Conservation (phyloP, 1,284 basidiomycete genomes). For the Abortiporus biennis region DNA sequence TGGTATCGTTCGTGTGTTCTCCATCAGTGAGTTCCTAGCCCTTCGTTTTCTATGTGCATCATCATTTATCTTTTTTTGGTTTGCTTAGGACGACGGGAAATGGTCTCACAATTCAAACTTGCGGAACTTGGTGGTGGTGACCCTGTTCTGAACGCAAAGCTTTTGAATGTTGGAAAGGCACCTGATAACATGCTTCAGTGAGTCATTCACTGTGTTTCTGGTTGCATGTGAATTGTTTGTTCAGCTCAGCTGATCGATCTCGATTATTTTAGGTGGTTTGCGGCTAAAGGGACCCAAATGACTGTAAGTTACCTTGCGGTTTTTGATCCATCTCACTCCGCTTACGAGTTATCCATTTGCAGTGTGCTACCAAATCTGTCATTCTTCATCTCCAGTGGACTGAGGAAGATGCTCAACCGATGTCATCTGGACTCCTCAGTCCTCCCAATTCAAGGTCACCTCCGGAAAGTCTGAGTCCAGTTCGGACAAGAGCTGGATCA, state of each 20-base stretch:
- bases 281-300: slow-evolving; percentile 86
- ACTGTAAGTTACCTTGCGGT: slow-evolving; percentile 46
- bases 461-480: slow-evolving; percentile 20
- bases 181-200: slow-evolving; percentile 82
- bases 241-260: slow-evolving; percentile 2
- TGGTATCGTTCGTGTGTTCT: slow-evolving; percentile 86
- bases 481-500: slow-evolving; percentile 32
- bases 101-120: slow-evolving; percentile 88
- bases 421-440: slow-evolving; percentile 8
- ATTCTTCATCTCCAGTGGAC: slow-evolving; percentile 88
- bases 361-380: slow-evolving; percentile 87
- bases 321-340: not conserved
- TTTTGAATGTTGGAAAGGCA: slow-evolving; percentile 71
- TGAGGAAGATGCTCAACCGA: slow-evolving; percentile 42
- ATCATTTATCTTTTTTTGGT: slow-evolving; percentile 3
- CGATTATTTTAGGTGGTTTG: slow-evolving; percentile 65
- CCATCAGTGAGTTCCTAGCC: slow-evolving; percentile 60
- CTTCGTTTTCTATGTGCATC: not conserved
- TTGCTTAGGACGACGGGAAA: slow-evolving; percentile 57
- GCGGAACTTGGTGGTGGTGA: slow-evolving; percentile 72
- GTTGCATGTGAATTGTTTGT: not conserved
- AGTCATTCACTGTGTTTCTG: slow-evolving; percentile 26
- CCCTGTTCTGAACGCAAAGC: slow-evolving; percentile 53
- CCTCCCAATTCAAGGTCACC: slow-evolving; percentile 15
- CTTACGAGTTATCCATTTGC: not conserved